Conservation (phyloP, 345 rosid species). For the Nasturtium officinale region DNA sequence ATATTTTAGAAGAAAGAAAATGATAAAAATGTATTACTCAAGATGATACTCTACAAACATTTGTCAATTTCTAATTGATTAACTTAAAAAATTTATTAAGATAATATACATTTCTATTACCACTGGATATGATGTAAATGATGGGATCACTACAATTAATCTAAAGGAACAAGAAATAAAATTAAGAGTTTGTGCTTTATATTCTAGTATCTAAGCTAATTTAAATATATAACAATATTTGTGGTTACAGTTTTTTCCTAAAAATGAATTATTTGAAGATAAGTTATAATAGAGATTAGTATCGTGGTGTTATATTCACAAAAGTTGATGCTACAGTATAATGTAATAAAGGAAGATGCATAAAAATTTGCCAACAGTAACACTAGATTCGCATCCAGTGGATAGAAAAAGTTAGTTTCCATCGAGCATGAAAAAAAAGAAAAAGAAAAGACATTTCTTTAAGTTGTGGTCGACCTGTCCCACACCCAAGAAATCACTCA, state of each 20-base stretch:
- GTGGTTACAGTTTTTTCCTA: neutral
- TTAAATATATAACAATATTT: neutral
- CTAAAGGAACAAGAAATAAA: no score
- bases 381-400: conserved; percentile 26
- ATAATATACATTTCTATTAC: no score
- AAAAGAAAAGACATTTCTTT: conserved; percentile 10
- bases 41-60: no score
- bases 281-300: neutral
- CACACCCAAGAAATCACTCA: conserved; percentile 36
- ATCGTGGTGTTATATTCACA: neutral
- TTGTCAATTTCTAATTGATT: no score
- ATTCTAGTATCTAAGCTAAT: no score
- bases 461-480: conserved; percentile 40
- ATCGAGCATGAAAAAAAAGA: conserved; percentile 24
- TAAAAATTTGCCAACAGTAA: neutral
- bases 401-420: neutral
- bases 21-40: no score
- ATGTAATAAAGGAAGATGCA: neutral
- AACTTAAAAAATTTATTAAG: no score
- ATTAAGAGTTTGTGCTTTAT: no score
- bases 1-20: no score
- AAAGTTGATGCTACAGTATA: neutral
- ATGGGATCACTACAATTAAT: no score
- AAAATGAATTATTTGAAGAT: neutral
- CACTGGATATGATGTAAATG: no score